Conservation (phyloP, 257 asterid genomes). For the Salvia rosmarinus region DNA sequence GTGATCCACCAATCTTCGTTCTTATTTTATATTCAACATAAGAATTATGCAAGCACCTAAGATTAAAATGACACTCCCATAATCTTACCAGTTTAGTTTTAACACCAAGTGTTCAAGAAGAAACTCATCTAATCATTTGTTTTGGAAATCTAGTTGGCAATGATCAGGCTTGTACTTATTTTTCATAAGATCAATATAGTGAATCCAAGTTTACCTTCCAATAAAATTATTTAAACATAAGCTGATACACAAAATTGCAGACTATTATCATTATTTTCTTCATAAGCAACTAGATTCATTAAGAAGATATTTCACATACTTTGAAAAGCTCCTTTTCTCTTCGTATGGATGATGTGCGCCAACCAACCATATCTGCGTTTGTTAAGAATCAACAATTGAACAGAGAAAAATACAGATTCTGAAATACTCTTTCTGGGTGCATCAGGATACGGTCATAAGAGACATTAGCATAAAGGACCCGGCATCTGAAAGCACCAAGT, state of each 20-base stretch:
- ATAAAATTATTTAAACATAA: not conserved
- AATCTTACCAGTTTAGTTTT: too few relatives aligned
- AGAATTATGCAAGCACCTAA: not conserved
- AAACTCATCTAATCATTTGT: not conserved
- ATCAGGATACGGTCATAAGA: slow-evolving; percentile 72
- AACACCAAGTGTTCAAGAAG: not conserved
- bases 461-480: slow-evolving; percentile 91
- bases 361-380: slow-evolving; percentile 56
- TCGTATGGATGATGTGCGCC: slow-evolving; percentile 62
- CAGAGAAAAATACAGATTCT: slow-evolving; percentile 5
- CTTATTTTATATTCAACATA: too few relatives aligned
- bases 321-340: slow-evolving; percentile 53
- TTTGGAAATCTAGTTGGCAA: not conserved
- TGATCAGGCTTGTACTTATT: not conserved
- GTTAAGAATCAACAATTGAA: slow-evolving; percentile 37
- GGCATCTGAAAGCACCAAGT: slow-evolving; percentile 81
- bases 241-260: not conserved
- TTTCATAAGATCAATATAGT: not conserved
- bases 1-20: not conserved
- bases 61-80: not conserved
- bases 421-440: not conserved
- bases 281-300: not conserved
- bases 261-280: not conserved
- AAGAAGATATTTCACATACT: slow-evolving; percentile 35
- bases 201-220: not conserved